Evolutionary conservation across 768 basidiomycete species (phyloP).

Genomic region (Boletus subcaerulescens): DNA sequence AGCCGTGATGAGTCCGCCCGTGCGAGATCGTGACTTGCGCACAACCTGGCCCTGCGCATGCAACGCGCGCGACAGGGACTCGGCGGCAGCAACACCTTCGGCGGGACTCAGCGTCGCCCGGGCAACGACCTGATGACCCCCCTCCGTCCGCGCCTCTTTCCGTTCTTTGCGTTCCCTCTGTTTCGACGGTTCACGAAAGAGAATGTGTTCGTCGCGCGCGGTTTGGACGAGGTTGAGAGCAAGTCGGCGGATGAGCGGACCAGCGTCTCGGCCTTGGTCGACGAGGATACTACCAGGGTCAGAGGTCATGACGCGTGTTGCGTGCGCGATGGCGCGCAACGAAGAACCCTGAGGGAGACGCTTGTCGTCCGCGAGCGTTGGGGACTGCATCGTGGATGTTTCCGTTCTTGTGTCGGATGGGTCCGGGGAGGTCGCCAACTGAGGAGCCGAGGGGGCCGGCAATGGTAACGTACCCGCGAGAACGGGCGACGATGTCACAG

Average conservation of each 20-base stretch:
- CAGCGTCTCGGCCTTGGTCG: conserved; percentile 65
- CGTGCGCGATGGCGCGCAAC: conserved; percentile 73
- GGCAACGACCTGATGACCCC: conserved; percentile 32
- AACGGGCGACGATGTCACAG: conserved; percentile 21
- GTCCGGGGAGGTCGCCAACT: conserved; percentile 25
- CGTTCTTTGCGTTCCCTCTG: conserved; percentile 47
- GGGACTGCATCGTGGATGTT: conserved; percentile 29
- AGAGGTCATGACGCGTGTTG: conserved; percentile 84
- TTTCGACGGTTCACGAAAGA: conserved; percentile 37
- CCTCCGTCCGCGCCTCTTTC: conserved; percentile 27
- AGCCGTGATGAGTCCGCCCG: conserved; percentile 35
- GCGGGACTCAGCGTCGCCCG: conserved; percentile 43
- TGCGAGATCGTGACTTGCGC: conserved; percentile 36
- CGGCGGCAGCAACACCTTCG: conserved; percentile 42
- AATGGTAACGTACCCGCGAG: conserved; percentile 14
- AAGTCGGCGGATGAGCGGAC: conserved; percentile 55
- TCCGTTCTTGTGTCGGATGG: conserved; percentile 22
- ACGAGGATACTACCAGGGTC: conserved; percentile 72
- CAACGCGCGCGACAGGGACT: conserved; percentile 47
- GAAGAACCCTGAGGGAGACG: conserved; percentile 56
- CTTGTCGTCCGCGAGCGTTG: conserved; percentile 26
- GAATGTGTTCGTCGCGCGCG: conserved; percentile 61
- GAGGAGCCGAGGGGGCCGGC: conserved; percentile 24
- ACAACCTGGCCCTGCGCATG: conserved; percentile 32
- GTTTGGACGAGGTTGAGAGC: conserved; percentile 67